Evolutionary conservation across 1,284 basidiomycete genomes (phyloP).

Genomic region (Trametes sp.): DNA sequence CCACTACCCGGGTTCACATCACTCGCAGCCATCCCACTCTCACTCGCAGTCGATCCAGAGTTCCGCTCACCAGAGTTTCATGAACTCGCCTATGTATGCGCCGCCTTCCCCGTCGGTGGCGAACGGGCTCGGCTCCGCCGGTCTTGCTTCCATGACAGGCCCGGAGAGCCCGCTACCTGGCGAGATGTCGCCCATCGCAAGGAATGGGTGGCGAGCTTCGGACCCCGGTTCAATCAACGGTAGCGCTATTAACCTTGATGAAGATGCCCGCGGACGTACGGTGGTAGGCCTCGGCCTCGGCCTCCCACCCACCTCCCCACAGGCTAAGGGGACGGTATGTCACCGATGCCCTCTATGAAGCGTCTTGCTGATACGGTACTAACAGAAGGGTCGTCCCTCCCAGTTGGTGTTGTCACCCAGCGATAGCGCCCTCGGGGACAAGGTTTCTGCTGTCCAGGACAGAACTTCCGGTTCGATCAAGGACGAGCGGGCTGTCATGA

Average conservation of each 20-base stretch:
- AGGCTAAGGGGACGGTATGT: constrained; percentile 28
- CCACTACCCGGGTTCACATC: constrained; percentile 32
- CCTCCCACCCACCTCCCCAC: constrained; percentile 19
- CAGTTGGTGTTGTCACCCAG: constrained; percentile 66
- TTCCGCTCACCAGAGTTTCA: constrained; percentile 47
- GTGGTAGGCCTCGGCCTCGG: constrained; percentile 34
- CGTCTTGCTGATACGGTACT: constrained; percentile 14
- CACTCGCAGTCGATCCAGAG: constrained; percentile 51
- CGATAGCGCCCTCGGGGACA: constrained; percentile 60
- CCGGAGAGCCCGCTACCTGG: constrained; percentile 51
- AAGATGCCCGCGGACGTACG: constrained; percentile 21
- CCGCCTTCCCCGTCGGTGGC: constrained; percentile 30
- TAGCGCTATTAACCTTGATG: constrained; percentile 20
- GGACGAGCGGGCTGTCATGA: constrained; percentile 67
- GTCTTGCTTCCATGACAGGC: constrained; percentile 39
- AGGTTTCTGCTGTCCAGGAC: constrained; percentile 32
- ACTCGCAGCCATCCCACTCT: constrained; percentile 49
- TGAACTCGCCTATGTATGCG: constrained; percentile 43
- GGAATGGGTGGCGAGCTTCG: constrained; percentile 40
- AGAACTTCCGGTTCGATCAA: constrained; percentile 44
- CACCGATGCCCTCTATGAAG: constrained; percentile 2
- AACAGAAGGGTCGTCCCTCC: constrained; percentile 48
- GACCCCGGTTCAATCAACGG: constrained; percentile 40
- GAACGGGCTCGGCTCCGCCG: constrained; percentile 31
- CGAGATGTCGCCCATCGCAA: constrained; percentile 36